These are phyloP conservation scores for Aspergillus neoniger DNA, from an alignment of 2,329 filamentous ascomycete genomes.

Conservation along the genomic window DNA sequence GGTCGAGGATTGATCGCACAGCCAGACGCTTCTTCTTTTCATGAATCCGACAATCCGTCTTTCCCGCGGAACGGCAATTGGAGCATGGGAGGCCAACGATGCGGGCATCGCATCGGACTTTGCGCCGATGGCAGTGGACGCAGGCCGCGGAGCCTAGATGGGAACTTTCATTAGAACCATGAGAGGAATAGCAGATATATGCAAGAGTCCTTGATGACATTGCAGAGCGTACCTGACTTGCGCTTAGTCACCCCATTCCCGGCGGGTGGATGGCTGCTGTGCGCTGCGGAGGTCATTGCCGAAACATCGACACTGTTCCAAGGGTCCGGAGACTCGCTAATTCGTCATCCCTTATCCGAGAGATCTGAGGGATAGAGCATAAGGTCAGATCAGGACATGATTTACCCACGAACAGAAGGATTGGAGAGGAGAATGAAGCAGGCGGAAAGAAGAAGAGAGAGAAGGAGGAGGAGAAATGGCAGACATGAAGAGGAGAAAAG, in stretches of 20 bases:
- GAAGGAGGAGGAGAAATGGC: neutral
- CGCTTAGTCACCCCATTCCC: constrained; percentile 42
- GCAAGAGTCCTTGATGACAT: neutral
- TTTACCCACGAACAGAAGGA: neutral
- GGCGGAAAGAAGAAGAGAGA: neutral
- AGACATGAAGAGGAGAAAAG: constrained; percentile 7
- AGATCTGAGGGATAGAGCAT: neutral
- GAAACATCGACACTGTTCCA: constrained; percentile 26
- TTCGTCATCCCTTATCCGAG: constrained; percentile 13
- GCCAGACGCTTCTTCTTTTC: constrained; percentile 54
- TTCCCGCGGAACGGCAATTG: constrained; percentile 49
- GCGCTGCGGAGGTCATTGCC: constrained; percentile 42
- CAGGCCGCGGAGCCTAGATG: constrained; percentile 47
- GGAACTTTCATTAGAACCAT: constrained; percentile 10
- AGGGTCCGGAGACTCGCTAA: constrained; percentile 18
- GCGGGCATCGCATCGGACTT: constrained; percentile 55
- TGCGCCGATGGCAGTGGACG: constrained; percentile 53
- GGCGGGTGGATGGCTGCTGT: constrained; percentile 34
- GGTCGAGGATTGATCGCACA: constrained; percentile 44
- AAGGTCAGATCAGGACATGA: constrained; percentile 10
- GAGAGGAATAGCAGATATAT: neutral
- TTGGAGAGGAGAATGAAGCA: constrained; percentile 11
- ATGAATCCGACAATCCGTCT: constrained; percentile 50
- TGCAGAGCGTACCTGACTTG: constrained; percentile 36
- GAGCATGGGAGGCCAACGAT: constrained; percentile 52